Conservation (phyloP, 306 rosid species). For the Inga leiocalycina region DNA sequence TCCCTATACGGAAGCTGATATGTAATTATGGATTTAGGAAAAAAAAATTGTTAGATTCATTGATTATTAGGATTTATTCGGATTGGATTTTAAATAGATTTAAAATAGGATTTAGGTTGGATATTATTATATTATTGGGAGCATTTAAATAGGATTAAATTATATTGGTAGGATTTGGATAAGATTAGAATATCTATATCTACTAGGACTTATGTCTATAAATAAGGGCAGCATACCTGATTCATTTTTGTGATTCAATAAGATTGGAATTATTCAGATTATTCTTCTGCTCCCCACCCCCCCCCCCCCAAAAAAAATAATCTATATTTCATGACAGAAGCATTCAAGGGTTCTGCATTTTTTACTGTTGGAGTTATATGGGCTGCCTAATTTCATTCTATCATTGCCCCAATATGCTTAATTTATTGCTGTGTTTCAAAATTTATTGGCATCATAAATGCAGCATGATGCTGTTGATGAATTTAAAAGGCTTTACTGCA, state of each 20-base stretch:
- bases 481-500: neutral
- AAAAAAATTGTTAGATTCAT: neutral
- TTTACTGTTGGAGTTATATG: neutral
- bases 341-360: neutral
- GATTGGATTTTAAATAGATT: neutral
- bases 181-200: neutral
- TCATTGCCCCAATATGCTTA: neutral
- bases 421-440: neutral
- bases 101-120: neutral
- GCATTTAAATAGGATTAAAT: neutral
- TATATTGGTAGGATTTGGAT: neutral
- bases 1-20: neutral
- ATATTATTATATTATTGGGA: neutral
- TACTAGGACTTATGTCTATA: neutral
- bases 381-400: neutral
- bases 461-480: neutral
- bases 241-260: neutral
- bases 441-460: conserved; percentile 6
- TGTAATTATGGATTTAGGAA: neutral
- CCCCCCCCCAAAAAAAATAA: no score
- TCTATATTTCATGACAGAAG: neutral
- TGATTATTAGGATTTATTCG: neutral
- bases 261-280: neutral
- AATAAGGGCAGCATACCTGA: neutral
- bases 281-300: neutral